Percentiles rank a stretch among this genome's conserved stretches.
Conservation (phyloP, 805 yeast species). For the Candida krabiensis region DNA sequence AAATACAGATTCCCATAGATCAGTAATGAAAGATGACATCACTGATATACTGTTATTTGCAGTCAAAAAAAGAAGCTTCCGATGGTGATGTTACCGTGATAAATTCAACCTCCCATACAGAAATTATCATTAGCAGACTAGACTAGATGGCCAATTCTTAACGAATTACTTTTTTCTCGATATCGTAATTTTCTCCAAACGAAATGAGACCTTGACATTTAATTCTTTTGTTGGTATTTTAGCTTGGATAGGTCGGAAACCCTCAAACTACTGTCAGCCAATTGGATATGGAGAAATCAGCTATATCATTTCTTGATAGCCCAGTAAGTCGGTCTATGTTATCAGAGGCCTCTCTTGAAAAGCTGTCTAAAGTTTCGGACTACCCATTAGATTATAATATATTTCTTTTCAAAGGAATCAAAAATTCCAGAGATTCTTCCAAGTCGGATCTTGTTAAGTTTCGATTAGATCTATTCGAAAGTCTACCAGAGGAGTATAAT, state of each 20-base stretch:
- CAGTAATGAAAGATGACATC: constrained; percentile 48
- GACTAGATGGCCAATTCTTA: too few species aligned
- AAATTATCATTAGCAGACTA: too few species aligned
- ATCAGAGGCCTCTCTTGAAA: constrained; percentile 9
- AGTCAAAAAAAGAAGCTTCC: neutral
- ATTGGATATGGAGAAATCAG: too few species aligned
- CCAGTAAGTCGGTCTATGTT: constrained; percentile 12
- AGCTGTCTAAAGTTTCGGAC: constrained; percentile 31
- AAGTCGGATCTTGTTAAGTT: constrained; percentile 23
- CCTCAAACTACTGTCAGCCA: too few species aligned
- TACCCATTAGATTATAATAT: constrained; percentile 40
- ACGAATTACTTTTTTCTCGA: too few species aligned
- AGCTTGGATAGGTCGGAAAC: too few species aligned
- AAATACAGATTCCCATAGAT: constrained; percentile 87
- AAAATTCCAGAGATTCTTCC: constrained; percentile 19
- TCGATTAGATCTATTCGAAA: constrained; percentile 19
- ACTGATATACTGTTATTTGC: constrained; percentile 1
- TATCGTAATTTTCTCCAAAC: too few species aligned
- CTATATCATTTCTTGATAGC: constrained; percentile 17
- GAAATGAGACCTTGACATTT: too few species aligned
- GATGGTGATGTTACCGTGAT: too few species aligned
- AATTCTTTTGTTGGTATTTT: too few species aligned
- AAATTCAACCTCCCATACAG: too few species aligned
- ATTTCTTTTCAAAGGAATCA: constrained; percentile 34
- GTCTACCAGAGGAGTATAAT: constrained; percentile 26